Base-by-base conservation (phyloP, 73 alveolate genomes). In the Paramecium pentaurelia region DNA sequence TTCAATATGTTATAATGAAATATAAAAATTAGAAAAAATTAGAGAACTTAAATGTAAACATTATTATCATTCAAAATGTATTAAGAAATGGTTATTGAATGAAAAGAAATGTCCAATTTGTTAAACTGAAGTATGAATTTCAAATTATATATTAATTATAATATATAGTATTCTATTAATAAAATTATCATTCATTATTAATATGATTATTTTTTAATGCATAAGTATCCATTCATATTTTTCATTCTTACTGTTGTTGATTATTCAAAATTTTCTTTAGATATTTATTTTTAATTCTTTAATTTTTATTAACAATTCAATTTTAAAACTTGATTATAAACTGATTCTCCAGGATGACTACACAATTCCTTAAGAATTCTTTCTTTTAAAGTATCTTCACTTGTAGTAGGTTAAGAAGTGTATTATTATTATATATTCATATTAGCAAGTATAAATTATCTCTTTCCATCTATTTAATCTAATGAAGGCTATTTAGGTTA, bases 101-200 rank as follows among this genome's bases (percentile, higher is more conserved):
- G 94, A 89, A 47, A 89, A 89, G 58, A 89, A 89, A 71, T 89
- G 94, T 36, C 94, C 94, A 22, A 83, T 89, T 70, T 89, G 94
- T 27, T 60, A 70, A n/a, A 64, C 64, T 30, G 94, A 89, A 89
- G 42, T 71, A 40, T 58, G 88, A 25, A 87, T 87, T 8, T n/a
- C 9, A 54, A 16, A 18, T 54, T 54, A 16, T 54, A 54, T 49
- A 47, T 22, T 22, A 22, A 22, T 22, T 22, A 22, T 22, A 22
- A 22, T 22, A 22, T 22, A 22, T 22, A 22, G 25, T 22, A 22
- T 22, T 22, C 25, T 22, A 49, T 49, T 49, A 49, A 49, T 49
- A 49, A 49, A 54, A 54, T 54, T 8, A 54, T 54, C 70, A 54
- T 54, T 54, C 70, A 54, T 54, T 54, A 54, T 54, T 54, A 54